Percentiles rank a stretch among this genome's conserved stretches.
Conservation (phyloP, 352 stramenopile species). For the Globisporangium nunn region DNA sequence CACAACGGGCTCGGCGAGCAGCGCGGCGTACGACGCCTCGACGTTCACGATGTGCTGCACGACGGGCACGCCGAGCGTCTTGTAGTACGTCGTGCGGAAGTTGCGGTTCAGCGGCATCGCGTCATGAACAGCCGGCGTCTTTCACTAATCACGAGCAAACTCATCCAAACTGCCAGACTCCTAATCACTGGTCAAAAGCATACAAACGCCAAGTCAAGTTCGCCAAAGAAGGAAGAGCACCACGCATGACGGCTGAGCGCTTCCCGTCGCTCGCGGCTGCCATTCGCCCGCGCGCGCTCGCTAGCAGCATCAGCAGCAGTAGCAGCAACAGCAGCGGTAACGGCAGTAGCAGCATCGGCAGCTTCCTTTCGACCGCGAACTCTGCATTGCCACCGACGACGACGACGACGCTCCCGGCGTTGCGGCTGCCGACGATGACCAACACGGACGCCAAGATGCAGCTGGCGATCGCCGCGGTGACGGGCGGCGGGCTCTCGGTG, state of each 20-base stretch:
- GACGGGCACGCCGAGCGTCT: conserved; percentile 79
- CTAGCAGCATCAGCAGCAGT: background rate
- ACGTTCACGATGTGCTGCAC: conserved; percentile 79
- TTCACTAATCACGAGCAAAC: too few relatives aligned
- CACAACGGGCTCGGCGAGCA: conserved; percentile 46
- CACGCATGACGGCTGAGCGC: background rate
- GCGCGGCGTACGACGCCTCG: conserved; percentile 62
- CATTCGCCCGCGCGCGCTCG: background rate
- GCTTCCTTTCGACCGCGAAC: background rate
- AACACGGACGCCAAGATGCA: conserved; percentile 38
- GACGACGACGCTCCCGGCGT: background rate
- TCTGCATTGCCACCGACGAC: too few relatives aligned
- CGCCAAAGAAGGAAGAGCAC: background rate
- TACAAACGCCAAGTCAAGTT: background rate
- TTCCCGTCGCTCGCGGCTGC: background rate
- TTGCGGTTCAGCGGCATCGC: conserved; percentile 64
- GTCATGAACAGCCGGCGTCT: too few relatives aligned
- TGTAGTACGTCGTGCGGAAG: conserved; percentile 85
- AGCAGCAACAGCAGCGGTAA: background rate
- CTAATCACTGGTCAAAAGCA: background rate
- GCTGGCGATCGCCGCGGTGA: conserved; percentile 54
- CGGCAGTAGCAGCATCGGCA: background rate
- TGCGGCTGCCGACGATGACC: conserved; percentile 7
- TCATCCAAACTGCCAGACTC: background rate
- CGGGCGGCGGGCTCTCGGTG: conserved; percentile 52